Evolutionary conservation across 495 filamentous ascomycete species (phyloP).

Genomic region (Aspergillus heteromorphus): DNA sequence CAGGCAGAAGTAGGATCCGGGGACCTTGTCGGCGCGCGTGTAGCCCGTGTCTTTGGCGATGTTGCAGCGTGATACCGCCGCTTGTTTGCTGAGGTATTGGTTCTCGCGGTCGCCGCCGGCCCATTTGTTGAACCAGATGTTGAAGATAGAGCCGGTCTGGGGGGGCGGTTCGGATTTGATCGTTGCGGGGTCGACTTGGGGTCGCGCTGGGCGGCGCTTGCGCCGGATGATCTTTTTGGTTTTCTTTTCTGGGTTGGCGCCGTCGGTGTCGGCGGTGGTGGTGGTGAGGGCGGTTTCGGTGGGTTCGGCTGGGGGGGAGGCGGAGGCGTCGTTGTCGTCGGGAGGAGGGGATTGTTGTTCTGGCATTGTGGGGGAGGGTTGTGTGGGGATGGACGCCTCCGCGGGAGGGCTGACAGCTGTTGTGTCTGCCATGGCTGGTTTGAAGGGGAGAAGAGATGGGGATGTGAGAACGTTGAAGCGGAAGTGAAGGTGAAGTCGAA

Average conservation of each 20-base stretch:
- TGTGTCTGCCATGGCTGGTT: slow-evolving; percentile 30
- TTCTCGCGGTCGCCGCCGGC: slow-evolving; percentile 90
- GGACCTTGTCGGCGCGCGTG: slow-evolving; percentile 75
- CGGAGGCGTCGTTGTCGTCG: slow-evolving; percentile 19
- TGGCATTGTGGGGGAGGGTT: slow-evolving; percentile 2
- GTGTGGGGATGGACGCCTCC: slow-evolving; percentile 1
- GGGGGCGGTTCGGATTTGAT: slow-evolving; percentile 75
- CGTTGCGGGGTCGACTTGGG: slow-evolving; percentile 78
- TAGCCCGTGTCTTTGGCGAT: slow-evolving; percentile 79
- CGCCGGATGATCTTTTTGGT: slow-evolving; percentile 49
- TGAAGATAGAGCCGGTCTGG: slow-evolving; percentile 90
- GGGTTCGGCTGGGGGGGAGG: slow-evolving; percentile 11
- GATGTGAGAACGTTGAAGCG: not conserved
- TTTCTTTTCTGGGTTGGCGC: slow-evolving; percentile 35
- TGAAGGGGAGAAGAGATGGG: not conserved
- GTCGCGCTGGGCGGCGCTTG: slow-evolving; percentile 51
- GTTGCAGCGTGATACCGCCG: slow-evolving; percentile 74
- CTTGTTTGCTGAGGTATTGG: slow-evolving; percentile 70
- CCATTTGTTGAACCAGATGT: slow-evolving; percentile 95
- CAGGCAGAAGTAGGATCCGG: slow-evolving; percentile 84
- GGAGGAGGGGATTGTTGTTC: not conserved
- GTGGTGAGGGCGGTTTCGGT: slow-evolving; percentile 17
- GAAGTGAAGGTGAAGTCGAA: not conserved
- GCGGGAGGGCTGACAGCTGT: slow-evolving; percentile 17
- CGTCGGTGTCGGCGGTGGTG: slow-evolving; percentile 13